Base-by-base conservation (phyloP, 1,284 basidiomycete genomes). In the Trichosporon coremiiforme region DNA sequence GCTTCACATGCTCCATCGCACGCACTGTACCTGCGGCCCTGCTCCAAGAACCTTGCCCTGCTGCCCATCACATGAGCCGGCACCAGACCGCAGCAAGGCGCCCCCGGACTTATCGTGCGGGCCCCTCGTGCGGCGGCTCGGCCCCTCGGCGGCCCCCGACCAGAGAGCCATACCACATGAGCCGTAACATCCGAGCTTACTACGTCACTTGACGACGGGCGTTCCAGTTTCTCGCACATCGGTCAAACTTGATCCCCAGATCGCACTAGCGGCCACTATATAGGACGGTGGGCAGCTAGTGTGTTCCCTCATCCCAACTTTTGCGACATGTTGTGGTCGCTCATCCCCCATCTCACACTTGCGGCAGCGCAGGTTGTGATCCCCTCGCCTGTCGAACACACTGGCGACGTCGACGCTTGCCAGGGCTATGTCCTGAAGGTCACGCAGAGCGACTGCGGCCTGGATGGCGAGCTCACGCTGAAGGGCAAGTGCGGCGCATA, bases 401-500 rank as follows among this genome's bases (percentile, higher is more conserved):
- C 77, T 25, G 72, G 72, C 36, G 65, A 75, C 29, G 70, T 75
- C 66, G 68, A 69, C 31, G 66, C 75, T 20, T 75, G 78, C 60
- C 74, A 74, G 29, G 74, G 78, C 7, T 78, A 78, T 72, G 71
- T 69, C 31, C 73, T 78, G n/a, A 70, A 69, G 29, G 66, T 70
- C 35, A 68, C 57, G 10, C 63, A 68, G 36, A 67, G 66, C 25
- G 36, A 67, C 36, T 41, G 41, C 29, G 73, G 77, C 5, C 36
- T 73, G 36, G 75, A 79, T 63, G 76, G 75, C 53, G 66, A 65
- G 20, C 69, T 75, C 38, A 64, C 70, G 60, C 67, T 75, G 36
- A 75, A 73, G 41, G 74, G 74, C 22, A 84, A 87, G 2, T 93
- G 92, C 80, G 86, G 91, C 74, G 90, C 89, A 13, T 93, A 91